Conservation (phyloP, 106 monocot species). For the Cymbidium sinense region DNA sequence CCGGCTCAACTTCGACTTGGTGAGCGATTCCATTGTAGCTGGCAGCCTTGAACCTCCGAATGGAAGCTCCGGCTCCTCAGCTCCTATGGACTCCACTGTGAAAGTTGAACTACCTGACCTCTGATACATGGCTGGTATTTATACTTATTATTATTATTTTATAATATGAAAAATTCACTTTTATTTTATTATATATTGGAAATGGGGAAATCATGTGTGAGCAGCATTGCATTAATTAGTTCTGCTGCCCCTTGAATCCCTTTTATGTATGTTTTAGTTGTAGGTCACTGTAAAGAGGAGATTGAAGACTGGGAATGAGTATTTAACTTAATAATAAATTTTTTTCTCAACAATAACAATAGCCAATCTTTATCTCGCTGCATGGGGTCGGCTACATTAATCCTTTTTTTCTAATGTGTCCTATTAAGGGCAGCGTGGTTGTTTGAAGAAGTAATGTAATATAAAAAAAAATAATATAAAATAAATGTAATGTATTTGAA, state of each 20-base stretch:
- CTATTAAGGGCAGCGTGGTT: too few relatives aligned
- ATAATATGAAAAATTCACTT: not conserved
- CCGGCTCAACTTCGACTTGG: constrained; percentile 12
- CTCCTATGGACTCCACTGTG: not conserved
- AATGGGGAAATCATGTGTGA: constrained; percentile 1
- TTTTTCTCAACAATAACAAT: too few relatives aligned
- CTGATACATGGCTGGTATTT: not conserved
- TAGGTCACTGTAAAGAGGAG: too few relatives aligned
- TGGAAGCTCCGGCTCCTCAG: constrained; percentile 1
- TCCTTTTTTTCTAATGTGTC: too few relatives aligned
- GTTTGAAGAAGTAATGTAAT: too few relatives aligned
- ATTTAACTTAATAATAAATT: too few relatives aligned
- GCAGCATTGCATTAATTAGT: not conserved
- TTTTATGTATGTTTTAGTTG: not conserved
- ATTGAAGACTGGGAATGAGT: too few relatives aligned
- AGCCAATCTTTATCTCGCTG: too few relatives aligned
- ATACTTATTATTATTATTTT: not conserved
- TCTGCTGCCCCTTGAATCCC: constrained; percentile 3
- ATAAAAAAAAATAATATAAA: too few relatives aligned
- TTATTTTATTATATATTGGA: not conserved
- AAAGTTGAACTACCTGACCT: constrained; percentile 1
- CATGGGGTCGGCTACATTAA: too few relatives aligned
- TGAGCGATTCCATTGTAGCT: constrained; percentile 16
- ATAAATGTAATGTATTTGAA: too few relatives aligned
- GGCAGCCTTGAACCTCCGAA: constrained; percentile 14